These are phyloP conservation scores for Alternaria sp. DNA, from an alignment of 2,329 filamentous ascomycete genomes.

Conservation along the genomic window DNA sequence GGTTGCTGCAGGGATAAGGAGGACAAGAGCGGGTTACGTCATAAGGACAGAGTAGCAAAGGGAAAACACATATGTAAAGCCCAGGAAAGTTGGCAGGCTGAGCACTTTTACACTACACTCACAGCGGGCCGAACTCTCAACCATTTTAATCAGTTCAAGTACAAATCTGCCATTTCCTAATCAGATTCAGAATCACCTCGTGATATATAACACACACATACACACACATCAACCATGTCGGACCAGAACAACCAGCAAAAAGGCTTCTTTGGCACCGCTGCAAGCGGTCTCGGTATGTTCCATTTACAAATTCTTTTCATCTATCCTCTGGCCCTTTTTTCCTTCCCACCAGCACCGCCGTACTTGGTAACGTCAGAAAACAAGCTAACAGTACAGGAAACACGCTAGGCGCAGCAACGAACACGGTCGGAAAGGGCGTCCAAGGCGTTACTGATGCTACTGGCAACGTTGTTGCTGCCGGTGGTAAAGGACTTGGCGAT, in stretches of 20 bases:
- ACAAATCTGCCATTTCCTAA: too few species aligned
- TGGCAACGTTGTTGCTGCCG: conserved; percentile 42
- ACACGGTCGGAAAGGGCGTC: conserved; percentile 48
- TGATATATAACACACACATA: not conserved
- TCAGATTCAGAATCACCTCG: too few species aligned
- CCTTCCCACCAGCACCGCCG: not conserved
- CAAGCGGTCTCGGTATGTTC: conserved; percentile 41
- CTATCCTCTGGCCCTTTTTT: not conserved
- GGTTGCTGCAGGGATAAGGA: not conserved
- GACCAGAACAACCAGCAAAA: conserved; percentile 38
- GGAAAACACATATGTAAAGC: not conserved
- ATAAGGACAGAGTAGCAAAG: conserved; percentile 3
- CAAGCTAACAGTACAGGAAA: conserved; percentile 32
- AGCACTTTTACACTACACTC: not conserved
- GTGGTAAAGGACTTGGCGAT: conserved; percentile 49
- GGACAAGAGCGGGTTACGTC: conserved; percentile 5
- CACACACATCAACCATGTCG: conserved; percentile 25
- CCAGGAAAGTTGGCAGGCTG: not conserved
- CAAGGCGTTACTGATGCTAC: conserved; percentile 39
- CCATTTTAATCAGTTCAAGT: not conserved
- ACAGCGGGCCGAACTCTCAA: not conserved
- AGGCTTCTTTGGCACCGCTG: conserved; percentile 47
- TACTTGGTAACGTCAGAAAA: not conserved
- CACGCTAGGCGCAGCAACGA: conserved; percentile 45
- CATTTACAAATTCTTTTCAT: not conserved